A percentile compares a stretch with the other conserved stretches of the same genome.
phyloP scores from a whole-genome alignment of 1,284 basidiomycete genomes.

The Rhizoctonia solani region DNA sequence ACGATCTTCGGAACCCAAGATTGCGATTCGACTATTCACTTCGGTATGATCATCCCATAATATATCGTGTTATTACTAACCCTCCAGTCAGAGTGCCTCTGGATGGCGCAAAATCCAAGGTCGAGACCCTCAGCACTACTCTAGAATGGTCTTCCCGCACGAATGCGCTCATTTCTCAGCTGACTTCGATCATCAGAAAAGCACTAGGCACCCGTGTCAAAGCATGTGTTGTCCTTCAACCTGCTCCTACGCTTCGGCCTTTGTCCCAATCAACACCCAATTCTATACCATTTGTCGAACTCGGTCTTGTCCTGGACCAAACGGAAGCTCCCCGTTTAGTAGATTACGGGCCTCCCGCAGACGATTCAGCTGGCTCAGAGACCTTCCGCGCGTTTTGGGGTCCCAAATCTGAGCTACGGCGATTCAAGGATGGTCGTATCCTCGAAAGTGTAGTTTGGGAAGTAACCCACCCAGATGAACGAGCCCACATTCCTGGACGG shows the following conservation, averaged over 20 bases:
- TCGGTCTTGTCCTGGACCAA: slow-evolving; percentile 77
- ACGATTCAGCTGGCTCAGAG: slow-evolving; percentile 52
- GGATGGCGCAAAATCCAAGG: slow-evolving; percentile 54
- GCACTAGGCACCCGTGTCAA: slow-evolving; percentile 73
- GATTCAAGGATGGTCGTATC: slow-evolving; percentile 96
- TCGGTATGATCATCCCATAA: too few species aligned
- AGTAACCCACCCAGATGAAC: slow-evolving; percentile 71
- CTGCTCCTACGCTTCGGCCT: slow-evolving; percentile 2
- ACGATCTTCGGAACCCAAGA: slow-evolving; percentile 63
- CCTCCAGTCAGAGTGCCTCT: slow-evolving; percentile 61
- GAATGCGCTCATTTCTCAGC: slow-evolving; percentile 58
- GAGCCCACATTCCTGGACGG: slow-evolving; percentile 74
- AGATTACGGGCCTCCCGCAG: slow-evolving; percentile 82
- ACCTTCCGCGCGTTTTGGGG: slow-evolving; percentile 91
- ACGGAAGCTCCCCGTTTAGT: slow-evolving; percentile 79
- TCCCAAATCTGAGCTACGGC: slow-evolving; percentile 86
- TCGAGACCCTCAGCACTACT: slow-evolving; percentile 52
- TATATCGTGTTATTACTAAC: too few species aligned
- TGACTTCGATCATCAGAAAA: slow-evolving; percentile 58
- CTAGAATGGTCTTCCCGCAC: slow-evolving; percentile 66
- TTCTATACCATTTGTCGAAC: slow-evolving; percentile 49
- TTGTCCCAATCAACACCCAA: slow-evolving; percentile 40
- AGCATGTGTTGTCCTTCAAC: slow-evolving; percentile 57
- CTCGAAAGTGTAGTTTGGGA: slow-evolving; percentile 94
- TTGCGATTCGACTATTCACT: slow-evolving; percentile 69